Evolutionary conservation across 371 early-diverging fungal species (phyloP), one percentile per base, ranked within the genome.

Genomic region (Blastocladiella emersonii): DNA sequence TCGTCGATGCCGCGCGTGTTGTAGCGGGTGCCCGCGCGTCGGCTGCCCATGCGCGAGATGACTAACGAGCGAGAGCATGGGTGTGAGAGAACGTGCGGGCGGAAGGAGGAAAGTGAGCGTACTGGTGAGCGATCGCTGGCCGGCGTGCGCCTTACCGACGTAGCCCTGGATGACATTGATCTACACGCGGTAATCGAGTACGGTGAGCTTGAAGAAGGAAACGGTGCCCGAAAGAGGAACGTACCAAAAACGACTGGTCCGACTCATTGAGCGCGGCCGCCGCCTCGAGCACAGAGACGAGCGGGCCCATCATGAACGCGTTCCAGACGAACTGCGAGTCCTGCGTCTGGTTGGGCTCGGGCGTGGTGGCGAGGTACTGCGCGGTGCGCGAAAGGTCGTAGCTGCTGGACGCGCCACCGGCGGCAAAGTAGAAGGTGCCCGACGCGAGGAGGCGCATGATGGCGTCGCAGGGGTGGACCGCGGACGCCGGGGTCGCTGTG

Each of bases 1-100:
- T 95, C 94, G 69, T 99, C 92, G 34, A 96, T 84, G 12, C 99
- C 99, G 62, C 99, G 82, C 0, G 95, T 85, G 70, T 90, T 88
- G 71, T 89, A 98, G 59, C 99, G 84, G 39, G 97, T 93, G 2
- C 93, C 93, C 21, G 12, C 35, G 44, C 34, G 34, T 6, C 2
- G 3, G 1, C 39, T 67, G 36, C 34, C 65, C 45, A 59, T n/a
- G 57, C 62, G 36, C 43, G n/a, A 25, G 17, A 36, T 34, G 55
- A 37, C 60, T n/a, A 23, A 13, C 21, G 2, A 23, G 39, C 27
- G 43, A 3, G 30, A 36, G 5, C 10, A 53, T 23, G 55, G 19
- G 55, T 51, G 17, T 56, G 10, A 53, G 10, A 10, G 4, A 0
- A 57, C 32, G 0, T 57, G 21, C 3, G 17, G 21, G n/a, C 21